Conservation (phyloP, 257 asterid genomes). For the Solanum bukasovii region DNA sequence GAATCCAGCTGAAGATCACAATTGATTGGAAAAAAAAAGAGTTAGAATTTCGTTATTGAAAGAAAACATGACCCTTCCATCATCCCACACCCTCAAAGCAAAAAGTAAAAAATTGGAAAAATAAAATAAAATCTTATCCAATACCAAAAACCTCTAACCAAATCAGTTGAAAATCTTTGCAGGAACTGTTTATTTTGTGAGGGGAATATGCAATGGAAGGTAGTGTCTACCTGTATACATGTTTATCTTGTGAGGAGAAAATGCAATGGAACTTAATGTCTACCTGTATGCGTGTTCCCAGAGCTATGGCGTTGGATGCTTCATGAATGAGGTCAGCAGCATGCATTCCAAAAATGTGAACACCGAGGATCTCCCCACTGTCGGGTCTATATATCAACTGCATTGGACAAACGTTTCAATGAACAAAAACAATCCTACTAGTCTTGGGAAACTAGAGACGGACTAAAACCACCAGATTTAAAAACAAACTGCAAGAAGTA, state of each 20-base stretch:
- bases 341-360: constrained; percentile 85
- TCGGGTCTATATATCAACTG: constrained; percentile 91
- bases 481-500: not conserved
- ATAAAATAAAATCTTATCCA: not conserved
- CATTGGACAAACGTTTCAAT: constrained; percentile 5
- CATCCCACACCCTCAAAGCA: not conserved
- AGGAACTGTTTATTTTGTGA: not conserved
- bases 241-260: constrained; percentile 5
- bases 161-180: not conserved
- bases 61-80: not conserved
- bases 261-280: not conserved
- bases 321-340: constrained; percentile 97
- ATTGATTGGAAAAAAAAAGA: not conserved
- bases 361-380: constrained; percentile 91
- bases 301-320: constrained; percentile 84
- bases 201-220: not conserved
- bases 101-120: not conserved
- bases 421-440: not conserved
- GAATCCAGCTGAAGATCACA: not conserved
- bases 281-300: constrained; percentile 90
- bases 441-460: not conserved
- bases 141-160: not conserved
- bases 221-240: constrained; percentile 45
- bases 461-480: not conserved
- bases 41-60: not conserved